Evolutionary conservation across 2,329 filamentous ascomycete genomes (phyloP).

Genomic region (Clarireedia homoeocarpa): DNA sequence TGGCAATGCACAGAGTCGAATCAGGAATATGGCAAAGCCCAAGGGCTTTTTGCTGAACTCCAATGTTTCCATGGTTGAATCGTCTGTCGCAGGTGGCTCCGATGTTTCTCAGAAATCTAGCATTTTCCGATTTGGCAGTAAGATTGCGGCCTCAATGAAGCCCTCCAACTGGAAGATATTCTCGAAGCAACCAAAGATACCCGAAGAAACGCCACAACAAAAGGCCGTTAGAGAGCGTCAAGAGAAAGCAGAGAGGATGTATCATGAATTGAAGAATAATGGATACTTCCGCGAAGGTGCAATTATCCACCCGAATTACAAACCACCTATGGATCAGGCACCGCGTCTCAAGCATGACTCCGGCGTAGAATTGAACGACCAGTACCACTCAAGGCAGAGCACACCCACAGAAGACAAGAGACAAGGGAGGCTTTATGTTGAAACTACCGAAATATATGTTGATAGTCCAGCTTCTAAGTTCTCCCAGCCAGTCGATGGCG

Average conservation of each 20-base stretch:
- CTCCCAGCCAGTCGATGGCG: conserved; percentile 3
- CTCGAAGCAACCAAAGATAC: conserved; percentile 24
- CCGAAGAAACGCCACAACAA: conserved; percentile 35
- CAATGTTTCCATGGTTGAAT: conserved; percentile 16
- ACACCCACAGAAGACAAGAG: conserved; percentile 22
- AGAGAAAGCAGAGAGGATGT: conserved; percentile 41
- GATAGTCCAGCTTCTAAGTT: conserved; percentile 12
- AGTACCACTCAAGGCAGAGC: conserved; percentile 5
- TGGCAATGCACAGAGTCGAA: background rate
- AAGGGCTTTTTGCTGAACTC: conserved; percentile 12
- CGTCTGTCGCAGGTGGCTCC: conserved; percentile 17
- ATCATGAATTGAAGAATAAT: conserved; percentile 44
- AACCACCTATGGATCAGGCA: background rate
- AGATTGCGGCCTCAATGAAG: conserved; percentile 45
- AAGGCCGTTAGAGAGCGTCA: conserved; percentile 36
- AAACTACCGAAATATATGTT: conserved; percentile 11
- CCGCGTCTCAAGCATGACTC: conserved; percentile 23
- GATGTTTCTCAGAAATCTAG: conserved; percentile 34
- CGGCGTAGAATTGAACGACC: conserved; percentile 18
- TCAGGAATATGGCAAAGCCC: conserved; percentile 15
- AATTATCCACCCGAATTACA: conserved; percentile 22
- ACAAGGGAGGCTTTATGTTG: conserved; percentile 20
- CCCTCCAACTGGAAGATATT: conserved; percentile 41
- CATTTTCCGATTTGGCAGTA: conserved; percentile 48
- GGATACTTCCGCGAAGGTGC: conserved; percentile 34